phyloP scores from a whole-genome alignment of 495 filamentous ascomycete genomes.

The Hapsidospora chrysogenum region DNA sequence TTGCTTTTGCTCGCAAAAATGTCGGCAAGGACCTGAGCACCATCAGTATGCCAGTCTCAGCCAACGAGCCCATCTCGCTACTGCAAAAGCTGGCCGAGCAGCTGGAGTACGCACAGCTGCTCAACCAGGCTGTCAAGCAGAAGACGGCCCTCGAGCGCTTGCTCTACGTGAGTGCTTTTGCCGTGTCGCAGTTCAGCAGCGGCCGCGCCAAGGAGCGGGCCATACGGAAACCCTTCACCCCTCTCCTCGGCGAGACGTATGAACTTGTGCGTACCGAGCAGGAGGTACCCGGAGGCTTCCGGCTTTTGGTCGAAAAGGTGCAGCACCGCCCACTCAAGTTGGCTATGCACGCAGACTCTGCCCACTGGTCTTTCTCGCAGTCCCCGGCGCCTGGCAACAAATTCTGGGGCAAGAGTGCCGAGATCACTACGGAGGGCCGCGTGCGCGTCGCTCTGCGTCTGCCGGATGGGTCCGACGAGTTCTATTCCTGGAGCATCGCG shows the following conservation, averaged over 20 bases:
- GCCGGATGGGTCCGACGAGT: constrained; percentile 50
- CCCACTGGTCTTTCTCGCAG: constrained; percentile 71
- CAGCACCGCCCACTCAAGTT: constrained; percentile 81
- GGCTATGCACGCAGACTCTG: constrained; percentile 79
- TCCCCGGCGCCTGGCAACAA: constrained; percentile 81
- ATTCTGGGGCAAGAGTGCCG: constrained; percentile 95
- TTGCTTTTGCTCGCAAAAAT: constrained; percentile 90
- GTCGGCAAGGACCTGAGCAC: constrained; percentile 94
- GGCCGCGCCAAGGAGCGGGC: constrained; percentile 73
- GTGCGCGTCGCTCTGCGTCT: constrained; percentile 49
- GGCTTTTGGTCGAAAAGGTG: constrained; percentile 85
- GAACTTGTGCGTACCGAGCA: constrained; percentile 78
- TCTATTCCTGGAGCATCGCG: constrained; percentile 68
- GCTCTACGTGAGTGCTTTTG: constrained; percentile 77
- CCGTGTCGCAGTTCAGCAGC: constrained; percentile 65
- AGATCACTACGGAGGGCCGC: constrained; percentile 81
- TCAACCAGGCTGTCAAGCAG: constrained; percentile 54
- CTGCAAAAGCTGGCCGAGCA: constrained; percentile 79
- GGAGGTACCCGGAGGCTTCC: constrained; percentile 52
- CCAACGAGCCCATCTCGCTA: constrained; percentile 83
- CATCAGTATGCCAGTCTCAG: constrained; percentile 91
- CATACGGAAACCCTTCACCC: constrained; percentile 95
- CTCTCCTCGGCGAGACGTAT: constrained; percentile 89
- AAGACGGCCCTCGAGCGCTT: constrained; percentile 49
- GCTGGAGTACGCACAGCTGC: constrained; percentile 71